These are phyloP conservation scores for Clitopilus hobsonii DNA, from an alignment of 768 basidiomycete species.

Conservation along the genomic window DNA sequence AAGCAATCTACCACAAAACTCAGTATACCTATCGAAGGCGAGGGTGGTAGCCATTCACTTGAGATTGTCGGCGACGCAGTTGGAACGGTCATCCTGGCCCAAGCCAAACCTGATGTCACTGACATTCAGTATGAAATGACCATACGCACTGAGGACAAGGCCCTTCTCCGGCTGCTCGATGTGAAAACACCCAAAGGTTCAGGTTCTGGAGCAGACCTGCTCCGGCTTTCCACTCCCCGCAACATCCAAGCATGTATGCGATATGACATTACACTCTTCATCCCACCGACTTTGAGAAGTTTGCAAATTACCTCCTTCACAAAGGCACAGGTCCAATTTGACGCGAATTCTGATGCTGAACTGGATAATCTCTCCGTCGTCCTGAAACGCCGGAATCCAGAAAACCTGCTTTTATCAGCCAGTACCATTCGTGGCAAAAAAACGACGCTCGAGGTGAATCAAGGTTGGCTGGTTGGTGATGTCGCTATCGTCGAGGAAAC, in stretches of 20 bases:
- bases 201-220: slow-evolving; percentile 26
- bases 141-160: slow-evolving; percentile 36
- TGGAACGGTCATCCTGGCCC: slow-evolving; percentile 45
- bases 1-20: slow-evolving; percentile 31
- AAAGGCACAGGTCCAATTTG: slow-evolving; percentile 45
- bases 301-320: slow-evolving; percentile 43
- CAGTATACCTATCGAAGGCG: slow-evolving; percentile 30
- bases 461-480: slow-evolving; percentile 59
- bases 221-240: slow-evolving; percentile 33
- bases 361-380: slow-evolving; percentile 42
- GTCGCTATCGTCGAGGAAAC: slow-evolving; percentile 40
- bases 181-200: slow-evolving; percentile 26
- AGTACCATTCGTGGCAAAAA: slow-evolving; percentile 33
- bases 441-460: slow-evolving; percentile 37
- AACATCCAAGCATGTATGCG: slow-evolving; percentile 38
- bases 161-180: slow-evolving; percentile 31
- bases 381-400: slow-evolving; percentile 26
- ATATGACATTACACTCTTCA: slow-evolving; percentile 46
- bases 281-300: slow-evolving; percentile 47
- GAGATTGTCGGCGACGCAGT: slow-evolving; percentile 44
- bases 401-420: slow-evolving; percentile 45
- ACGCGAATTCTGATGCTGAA: slow-evolving; percentile 33
- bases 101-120: slow-evolving; percentile 32
- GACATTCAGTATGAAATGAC: slow-evolving; percentile 47
- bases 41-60: slow-evolving; percentile 33